A percentile compares a stretch with the other conserved stretches of the same genome.
Conservation (phyloP, 257 asterid species). For the Primulina tabacum region DNA sequence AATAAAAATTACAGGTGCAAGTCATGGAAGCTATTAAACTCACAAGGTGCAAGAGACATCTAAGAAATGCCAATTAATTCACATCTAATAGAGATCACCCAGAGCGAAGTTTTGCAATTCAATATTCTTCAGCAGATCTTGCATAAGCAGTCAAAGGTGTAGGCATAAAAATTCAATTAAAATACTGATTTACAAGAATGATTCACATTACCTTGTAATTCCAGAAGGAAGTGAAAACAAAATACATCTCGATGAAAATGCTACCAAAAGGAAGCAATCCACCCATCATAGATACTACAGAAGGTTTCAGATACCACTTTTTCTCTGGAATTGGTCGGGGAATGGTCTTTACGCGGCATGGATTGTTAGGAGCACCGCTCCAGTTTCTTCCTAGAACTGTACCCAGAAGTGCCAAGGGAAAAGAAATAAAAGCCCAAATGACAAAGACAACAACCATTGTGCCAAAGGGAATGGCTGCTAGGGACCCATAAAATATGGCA, state of each 20-base stretch:
- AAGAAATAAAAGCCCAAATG: conserved; percentile 41
- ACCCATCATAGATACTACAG: conserved; percentile 61
- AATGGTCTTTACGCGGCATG: conserved; percentile 68
- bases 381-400: conserved; percentile 35
- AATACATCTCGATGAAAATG: conserved; percentile 69
- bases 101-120: no score
- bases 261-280: conserved; percentile 71
- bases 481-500: conserved; percentile 63
- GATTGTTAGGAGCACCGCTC: conserved; percentile 69
- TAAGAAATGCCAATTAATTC: no score
- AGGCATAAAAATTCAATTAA: not conserved
- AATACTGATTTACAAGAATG: no score
- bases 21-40: no score
- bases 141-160: not conserved
- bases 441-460: not conserved
- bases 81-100: no score
- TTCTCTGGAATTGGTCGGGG: conserved; percentile 65
- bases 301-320: conserved; percentile 62
- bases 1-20: no score
- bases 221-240: conserved; percentile 73
- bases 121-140: not conserved
- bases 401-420: conserved; percentile 25
- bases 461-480: conserved; percentile 71
- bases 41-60: no score
- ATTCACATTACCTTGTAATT: conserved; percentile 54